These are phyloP conservation scores for Aspergillus fumigatus DNA, from an alignment of 2,329 filamentous ascomycete genomes.

Conservation along the genomic window DNA sequence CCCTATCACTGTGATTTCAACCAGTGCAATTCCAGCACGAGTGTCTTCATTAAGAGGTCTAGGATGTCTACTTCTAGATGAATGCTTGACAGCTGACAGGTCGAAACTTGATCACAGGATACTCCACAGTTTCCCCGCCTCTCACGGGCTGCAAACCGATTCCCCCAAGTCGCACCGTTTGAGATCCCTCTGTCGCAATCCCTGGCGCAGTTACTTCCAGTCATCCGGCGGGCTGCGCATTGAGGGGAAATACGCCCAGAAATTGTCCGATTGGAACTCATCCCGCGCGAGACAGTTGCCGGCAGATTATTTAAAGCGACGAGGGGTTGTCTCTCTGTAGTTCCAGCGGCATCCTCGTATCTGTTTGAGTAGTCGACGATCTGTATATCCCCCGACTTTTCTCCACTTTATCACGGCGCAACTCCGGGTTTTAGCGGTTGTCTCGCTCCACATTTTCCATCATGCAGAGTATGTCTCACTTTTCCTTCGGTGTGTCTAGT, in stretches of 20 bases:
- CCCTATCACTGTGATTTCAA: no score
- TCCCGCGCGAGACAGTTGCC: background rate
- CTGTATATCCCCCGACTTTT: background rate
- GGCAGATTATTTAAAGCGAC: background rate
- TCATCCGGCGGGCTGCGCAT: conserved; percentile 1
- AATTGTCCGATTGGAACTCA: background rate
- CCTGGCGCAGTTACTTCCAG: conserved; percentile 6
- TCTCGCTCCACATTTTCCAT: conserved; percentile 14
- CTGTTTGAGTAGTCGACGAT: background rate
- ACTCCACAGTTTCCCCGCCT: conserved; percentile 31
- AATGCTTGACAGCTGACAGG: background rate
- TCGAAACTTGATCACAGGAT: background rate
- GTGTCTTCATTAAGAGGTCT: no score
- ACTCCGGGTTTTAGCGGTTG: conserved; percentile 6
- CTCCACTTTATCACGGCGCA: conserved; percentile 2
- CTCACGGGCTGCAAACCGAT: conserved; percentile 14
- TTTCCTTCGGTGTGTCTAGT: background rate
- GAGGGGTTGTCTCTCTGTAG: background rate
- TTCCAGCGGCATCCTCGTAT: background rate
- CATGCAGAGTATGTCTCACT: conserved; percentile 34
- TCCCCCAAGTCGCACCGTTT: background rate
- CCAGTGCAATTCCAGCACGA: no score
- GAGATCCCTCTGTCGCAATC: conserved; percentile 1
- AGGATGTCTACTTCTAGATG: background rate
- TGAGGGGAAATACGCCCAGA: conserved; percentile 8